A percentile compares a stretch with the other conserved stretches of the same genome.
Evolutionary conservation across 2,329 filamentous ascomycete genomes (phyloP).

Genomic region (Pseudogymnoascus sp.): DNA sequence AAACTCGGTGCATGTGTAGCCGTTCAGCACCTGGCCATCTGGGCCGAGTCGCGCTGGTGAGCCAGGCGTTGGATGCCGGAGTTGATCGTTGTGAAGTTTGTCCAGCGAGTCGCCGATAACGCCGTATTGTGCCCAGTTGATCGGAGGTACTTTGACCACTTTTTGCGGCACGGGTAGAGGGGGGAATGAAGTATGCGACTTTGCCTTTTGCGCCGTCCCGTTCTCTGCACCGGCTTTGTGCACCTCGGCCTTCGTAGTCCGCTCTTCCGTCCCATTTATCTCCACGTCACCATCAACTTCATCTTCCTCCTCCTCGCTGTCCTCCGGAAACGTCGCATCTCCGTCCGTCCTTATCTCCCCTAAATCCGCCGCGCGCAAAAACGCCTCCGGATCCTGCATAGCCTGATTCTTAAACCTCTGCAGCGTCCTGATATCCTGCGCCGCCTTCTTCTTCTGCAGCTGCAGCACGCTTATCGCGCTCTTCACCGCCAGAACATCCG

Average conservation of each 20-base stretch:
- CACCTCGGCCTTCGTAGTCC: not conserved
- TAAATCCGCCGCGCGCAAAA: conserved; percentile 57
- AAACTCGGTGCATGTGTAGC: not conserved
- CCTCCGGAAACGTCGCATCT: conserved; percentile 19
- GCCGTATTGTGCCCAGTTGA: conserved; percentile 94
- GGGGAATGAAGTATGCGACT: not conserved
- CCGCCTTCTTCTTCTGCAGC: conserved; percentile 71
- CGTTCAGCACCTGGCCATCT: not conserved
- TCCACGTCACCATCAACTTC: conserved; percentile 23
- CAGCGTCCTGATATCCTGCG: conserved; percentile 65
- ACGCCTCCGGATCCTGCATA: conserved; percentile 61
- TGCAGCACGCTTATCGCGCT: conserved; percentile 81
- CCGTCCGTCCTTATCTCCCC: conserved; percentile 44
- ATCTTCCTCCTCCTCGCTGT: conserved; percentile 22
- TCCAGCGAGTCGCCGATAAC: conserved; percentile 80
- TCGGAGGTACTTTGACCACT: conserved; percentile 74
- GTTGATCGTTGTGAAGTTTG: conserved; percentile 74
- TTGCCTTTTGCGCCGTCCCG: not conserved
- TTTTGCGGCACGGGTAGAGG: conserved; percentile 67
- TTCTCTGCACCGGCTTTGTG: not conserved
- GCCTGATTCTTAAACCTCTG: conserved; percentile 63
- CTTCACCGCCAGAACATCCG: conserved; percentile 79
- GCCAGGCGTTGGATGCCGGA: conserved; percentile 52
- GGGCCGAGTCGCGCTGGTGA: conserved; percentile 35
- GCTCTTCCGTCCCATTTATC: not conserved